These are phyloP conservation scores for Salix suchowensis DNA, from an alignment of 345 rosid genomes.

Conservation along the genomic window DNA sequence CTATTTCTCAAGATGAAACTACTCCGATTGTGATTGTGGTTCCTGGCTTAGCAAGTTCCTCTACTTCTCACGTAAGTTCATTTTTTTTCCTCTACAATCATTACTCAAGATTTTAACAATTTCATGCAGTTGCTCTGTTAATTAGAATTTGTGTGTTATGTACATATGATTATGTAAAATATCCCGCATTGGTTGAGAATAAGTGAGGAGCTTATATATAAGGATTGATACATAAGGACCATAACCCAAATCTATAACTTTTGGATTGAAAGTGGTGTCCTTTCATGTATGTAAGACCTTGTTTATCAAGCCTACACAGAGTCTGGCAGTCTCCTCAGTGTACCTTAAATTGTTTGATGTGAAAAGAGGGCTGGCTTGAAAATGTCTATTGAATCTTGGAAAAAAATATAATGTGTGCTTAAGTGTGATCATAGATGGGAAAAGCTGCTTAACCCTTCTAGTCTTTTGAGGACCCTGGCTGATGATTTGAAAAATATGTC, in stretches of 20 bases:
- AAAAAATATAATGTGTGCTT: not conserved
- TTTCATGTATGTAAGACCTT: not conserved
- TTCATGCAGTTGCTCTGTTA: not conserved
- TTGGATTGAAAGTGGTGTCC: not conserved
- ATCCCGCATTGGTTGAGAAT: too few species aligned
- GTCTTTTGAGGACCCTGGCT: not conserved
- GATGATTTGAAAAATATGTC: not conserved
- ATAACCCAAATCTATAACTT: not conserved
- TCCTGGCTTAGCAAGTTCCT: constrained; percentile 77
- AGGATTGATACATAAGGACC: not conserved
- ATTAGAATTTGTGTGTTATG: not conserved
- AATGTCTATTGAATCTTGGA: not conserved
- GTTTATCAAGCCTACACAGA: not conserved
- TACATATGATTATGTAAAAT: not conserved
- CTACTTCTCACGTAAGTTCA: constrained; percentile 52
- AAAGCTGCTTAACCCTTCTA: not conserved
- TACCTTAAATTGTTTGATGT: not conserved
- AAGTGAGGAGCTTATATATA: not conserved
- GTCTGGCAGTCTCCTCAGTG: not conserved
- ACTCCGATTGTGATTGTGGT: constrained; percentile 54
- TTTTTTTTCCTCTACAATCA: not conserved
- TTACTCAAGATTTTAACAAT: not conserved
- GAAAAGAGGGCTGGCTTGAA: not conserved
- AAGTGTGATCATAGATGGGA: not conserved
- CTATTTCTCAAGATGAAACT: constrained; percentile 41